Base-by-base conservation (phyloP, 2,329 filamentous ascomycete species). In the Didymellaceae sp. region DNA sequence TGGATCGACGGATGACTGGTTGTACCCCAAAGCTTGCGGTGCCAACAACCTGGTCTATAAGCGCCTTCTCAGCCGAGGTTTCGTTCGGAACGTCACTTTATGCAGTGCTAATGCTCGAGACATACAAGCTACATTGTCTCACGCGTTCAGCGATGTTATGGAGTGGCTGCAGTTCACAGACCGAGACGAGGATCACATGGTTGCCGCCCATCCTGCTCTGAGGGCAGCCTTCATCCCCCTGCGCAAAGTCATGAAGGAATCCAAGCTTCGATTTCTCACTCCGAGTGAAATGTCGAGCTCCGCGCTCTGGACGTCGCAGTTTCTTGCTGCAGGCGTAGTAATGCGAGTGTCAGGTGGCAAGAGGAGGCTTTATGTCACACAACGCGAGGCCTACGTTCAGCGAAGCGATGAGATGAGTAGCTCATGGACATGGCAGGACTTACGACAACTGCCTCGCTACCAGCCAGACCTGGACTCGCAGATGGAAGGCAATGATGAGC, bases 201-300 rank as follows among this genome's bases (percentile, higher is more conserved):
- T 68, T n/a, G 47, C 50, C 25, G 41, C 60, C 1, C 62, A 64
- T 28, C 75, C 86, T 16, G 89, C 86, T 5, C 77, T 92, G 14
- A 80, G 82, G 45, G 85, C 87, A 33, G 73, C 82, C 0, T 90
- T 88, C 81, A 81, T 92, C n/a, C 89, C 89, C 5, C 76, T 93
- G 14, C 83, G 89, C 41, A 92, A 92, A 68, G 76, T 90, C 2
- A 84, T 89, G 66, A 90, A 88, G 64, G 87, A 90, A 49, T 86
- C 86, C 0, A 82, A 85, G 20, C 78, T 93, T 6, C 83, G 85
- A 1, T 91, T 91, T 60, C 77, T 92, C 9, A 82, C 82, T 5
- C 85, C 84, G 1, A 78, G 84, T 1, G 89, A 92, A 68, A 88
- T 92, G 84, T 74, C 88, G 28, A 91, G 86, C 1, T 84, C 88